Evolutionary conservation across 352 stramenopile species (phyloP), one percentile per base, ranked within the genome.

Genomic region (Phytophthora constricta): DNA sequence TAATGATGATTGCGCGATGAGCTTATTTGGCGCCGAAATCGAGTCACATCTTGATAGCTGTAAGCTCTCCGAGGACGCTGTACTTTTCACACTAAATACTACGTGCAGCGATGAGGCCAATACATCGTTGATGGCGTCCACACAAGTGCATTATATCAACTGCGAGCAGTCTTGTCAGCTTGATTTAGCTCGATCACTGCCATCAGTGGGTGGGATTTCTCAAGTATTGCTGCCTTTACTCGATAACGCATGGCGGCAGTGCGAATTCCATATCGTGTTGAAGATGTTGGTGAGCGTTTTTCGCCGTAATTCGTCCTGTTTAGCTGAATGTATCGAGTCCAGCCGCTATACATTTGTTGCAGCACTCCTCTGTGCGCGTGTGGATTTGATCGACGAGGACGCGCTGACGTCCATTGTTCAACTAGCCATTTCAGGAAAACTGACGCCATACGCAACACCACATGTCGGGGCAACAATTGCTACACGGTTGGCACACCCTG

Each of bases 31-130:
- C 5, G 61, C 58, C 31, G 87, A 95, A 58, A 79, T 91, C n/a
- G 72, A 93, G 9, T 39, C 69, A 11, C 48, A 86, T 3, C 58
- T 95, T 5, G 76, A 73, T 27, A 75, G 62, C 37, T 93, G 90
- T 37, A 90, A 82, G 55, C 49, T 92, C n/a, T 14, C 68, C 1
- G 83, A 92, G 57, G 77, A 85, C 5, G 49, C 72, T 2, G 59
- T 91, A 10, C 34, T 92, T 3, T 92, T 90, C 46, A 82, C 82
- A 0, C 55, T 90, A 17, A 93, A 92, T 37, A 92, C 82, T 2
- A 87, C 69, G 26, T 79, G 61, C 28, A 72, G 65, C 17, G 58
- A 76, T 2, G 68, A 65, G 39, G 52, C 65, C 1, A 80, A 56
- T 42, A 59, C 58, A 16, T 59, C 63, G 56, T 23, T 68, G 5